Base-by-base conservation (phyloP, 352 stramenopile species). In the Phytophthora constricta region DNA sequence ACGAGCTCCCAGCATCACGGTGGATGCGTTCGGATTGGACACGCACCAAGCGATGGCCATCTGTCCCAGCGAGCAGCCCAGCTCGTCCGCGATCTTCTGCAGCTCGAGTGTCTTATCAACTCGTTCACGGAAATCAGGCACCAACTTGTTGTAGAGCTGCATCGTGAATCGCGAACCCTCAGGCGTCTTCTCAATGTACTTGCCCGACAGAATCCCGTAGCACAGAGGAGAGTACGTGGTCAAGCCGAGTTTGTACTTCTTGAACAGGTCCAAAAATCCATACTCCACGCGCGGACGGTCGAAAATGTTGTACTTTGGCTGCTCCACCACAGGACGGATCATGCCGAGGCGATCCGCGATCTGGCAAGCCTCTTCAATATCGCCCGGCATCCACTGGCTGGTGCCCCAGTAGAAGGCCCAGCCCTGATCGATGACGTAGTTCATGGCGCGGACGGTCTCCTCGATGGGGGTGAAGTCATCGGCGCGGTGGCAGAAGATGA, bases 291-390 rank as follows among this genome's bases (percentile, higher is more conserved):
- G 64, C 50, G 84, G 66, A 22, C 81, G 75, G n/a, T 88, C 67
- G 53, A 90, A 86, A 42, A 90, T 87, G 68, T 90, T 86, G 69
- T 90, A 90, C 58, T 87, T 63, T 4, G 79, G 76, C 53, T 90
- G 79, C 51, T 90, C 79, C 25, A 86, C 60, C 28, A 76, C 48
- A 4, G 74, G 76, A 22, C 68, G 56, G 42, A 80, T 80, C 41
- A 82, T 31, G 4, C 65, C 59, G 16, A 72, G 39, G 14, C 58
- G 65, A 28, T 72, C 65, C 5, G 68, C 68, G 65, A 72, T 65
- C 50, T 65, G 51, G 4, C 63, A 81, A 4, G 82, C 82, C 53
- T 90, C 79, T 5, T 48, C 71, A 26, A 91, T 87, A 54, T 91
- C 76, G 8, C 77, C 63, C 2, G 82, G 51, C 53, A 64, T 76